Base-by-base conservation (phyloP, 1,284 basidiomycete genomes). In the Peniophora sp. region DNA sequence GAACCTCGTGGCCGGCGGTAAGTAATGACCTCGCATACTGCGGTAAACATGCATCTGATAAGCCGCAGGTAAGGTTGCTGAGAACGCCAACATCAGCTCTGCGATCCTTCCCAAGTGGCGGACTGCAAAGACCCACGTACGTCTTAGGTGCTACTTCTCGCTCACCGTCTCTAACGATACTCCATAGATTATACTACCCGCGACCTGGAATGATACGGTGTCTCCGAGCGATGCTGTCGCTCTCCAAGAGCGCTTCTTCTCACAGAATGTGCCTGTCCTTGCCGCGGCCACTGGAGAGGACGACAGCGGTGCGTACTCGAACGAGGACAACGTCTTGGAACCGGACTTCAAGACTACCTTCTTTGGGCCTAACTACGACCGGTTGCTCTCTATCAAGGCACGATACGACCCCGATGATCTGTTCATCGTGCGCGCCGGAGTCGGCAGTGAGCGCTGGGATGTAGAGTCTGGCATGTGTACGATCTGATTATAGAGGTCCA, bases 281-380 rank as follows among this genome's bases (percentile, higher is more conserved):
- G 41, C 41, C 41, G 17, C 10, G 10, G 12, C 18, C 41, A 15
- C 41, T 10, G 12, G 14, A 11, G 18, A 15, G 14, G 17, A 11
- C 12, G 41, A 20, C 20, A 20, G 18, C 41, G 41, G 14, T 11
- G 10, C 41, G 41, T 43, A 11, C 32, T 24, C 14, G 12, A 83
- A 80, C 55, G 79, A 81, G 60, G 76, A 71, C 6, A 76, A 81
- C 57, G 73, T 80, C 2, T 74, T 78, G 48, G 78, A 82, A 58
- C 70, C 72, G 3, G 68, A 80, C 51, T 69, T 75, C 58, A 65
- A 78, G 64, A 59, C 14, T 3, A 73, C 24, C 17, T 49, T 44
- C 39, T 49, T 23, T 8, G 39, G 48, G 14, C 37, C 37, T 14
- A 49, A 49, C 17, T 37, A 24, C 3, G 48, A 23, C 24, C 18